Base-by-base conservation (phyloP, 2,329 filamentous ascomycete species). In the Colletotrichum incanum region DNA sequence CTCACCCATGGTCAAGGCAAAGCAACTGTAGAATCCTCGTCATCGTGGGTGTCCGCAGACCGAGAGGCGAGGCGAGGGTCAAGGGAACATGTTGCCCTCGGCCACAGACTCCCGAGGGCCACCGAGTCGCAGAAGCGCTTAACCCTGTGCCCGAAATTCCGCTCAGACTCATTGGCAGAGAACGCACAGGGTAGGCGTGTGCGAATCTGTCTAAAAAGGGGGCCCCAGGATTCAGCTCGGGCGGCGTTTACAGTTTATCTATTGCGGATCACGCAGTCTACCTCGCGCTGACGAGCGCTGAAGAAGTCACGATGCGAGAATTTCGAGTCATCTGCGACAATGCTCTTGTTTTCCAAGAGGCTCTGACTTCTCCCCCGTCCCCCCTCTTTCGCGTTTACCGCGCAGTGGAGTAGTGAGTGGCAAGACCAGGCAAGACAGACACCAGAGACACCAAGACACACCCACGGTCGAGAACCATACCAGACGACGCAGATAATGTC, bases 301-400 rank as follows among this genome's bases (percentile, higher is more conserved):
- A 70, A 69, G 65, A 72, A 69, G 70, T 69, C 52, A 61, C 70
- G 70, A 65, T 60, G 65, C 47, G 54, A 45, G 49, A 60, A 34
- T 69, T 72, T 72, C 56, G 70, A 70, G 54, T 70, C 70, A 65
- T 70, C 49, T 52, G 60, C 65, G 47, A 55, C 59, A 60, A 55
- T 34, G 50, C 55, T 45, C 47, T 69, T 68, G 20, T 45, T n/a
- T 8, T 20, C 14, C 23, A 16, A 12, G 34, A 23, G n/a, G 34
- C 34, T 56, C 54, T 16, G 12, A n/a, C 2, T 18, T 20, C n/a
- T 67, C 16, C 16, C 28, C 23, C 3, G 8, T 18, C 28, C 28
- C 3, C 9, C 37, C 28, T 7, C 31, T 54, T 14, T 69, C 54
- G 70, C 70, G 70, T 59, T 72, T 72, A 54, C 54, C 70, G 65